A percentile compares a stretch with the other conserved stretches of the same genome.
Evolutionary conservation across 305 asterid genomes (phyloP).

Genomic region (Caryopteris hybrid): DNA sequence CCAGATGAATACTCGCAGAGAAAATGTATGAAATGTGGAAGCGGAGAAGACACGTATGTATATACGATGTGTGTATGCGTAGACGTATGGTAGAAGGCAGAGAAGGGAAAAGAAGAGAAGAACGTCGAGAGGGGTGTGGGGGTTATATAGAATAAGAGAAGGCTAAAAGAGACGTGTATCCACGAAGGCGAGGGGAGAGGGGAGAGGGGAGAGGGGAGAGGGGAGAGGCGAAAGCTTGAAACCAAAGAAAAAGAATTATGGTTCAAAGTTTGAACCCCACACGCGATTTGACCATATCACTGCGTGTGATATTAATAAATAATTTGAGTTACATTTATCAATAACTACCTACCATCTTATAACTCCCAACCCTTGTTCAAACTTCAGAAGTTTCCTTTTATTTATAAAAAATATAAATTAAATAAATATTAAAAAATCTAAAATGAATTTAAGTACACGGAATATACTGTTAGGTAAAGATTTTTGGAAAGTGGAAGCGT

Average conservation of each 20-base stretch:
- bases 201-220: conserved; percentile 25
- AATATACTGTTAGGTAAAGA: too few relatives aligned
- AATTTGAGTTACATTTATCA: too few relatives aligned
- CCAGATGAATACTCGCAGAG: conserved; percentile 26
- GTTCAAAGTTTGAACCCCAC: conserved; percentile 22
- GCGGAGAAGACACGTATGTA: background rate
- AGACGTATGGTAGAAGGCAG: background rate
- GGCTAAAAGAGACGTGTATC: conserved; percentile 32
- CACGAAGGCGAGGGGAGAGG: conserved; percentile 19
- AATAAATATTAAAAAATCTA: too few relatives aligned
- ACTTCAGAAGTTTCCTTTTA: too few relatives aligned
- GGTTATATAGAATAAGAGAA: conserved; percentile 29
- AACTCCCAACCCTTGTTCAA: too few relatives aligned
- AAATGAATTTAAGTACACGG: too few relatives aligned
- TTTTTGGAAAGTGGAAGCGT: too few relatives aligned
- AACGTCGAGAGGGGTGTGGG: background rate
- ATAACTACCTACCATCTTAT: too few relatives aligned
- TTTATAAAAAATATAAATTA: too few relatives aligned
- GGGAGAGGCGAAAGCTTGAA: background rate
- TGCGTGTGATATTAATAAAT: too few relatives aligned
- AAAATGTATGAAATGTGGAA: background rate
- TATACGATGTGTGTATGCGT: background rate
- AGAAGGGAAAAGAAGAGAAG: background rate
- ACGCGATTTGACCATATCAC: conserved; percentile 39
- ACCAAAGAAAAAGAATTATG: background rate